Base-by-base conservation (phyloP, 768 basidiomycete genomes). In the Postia placenta region DNA sequence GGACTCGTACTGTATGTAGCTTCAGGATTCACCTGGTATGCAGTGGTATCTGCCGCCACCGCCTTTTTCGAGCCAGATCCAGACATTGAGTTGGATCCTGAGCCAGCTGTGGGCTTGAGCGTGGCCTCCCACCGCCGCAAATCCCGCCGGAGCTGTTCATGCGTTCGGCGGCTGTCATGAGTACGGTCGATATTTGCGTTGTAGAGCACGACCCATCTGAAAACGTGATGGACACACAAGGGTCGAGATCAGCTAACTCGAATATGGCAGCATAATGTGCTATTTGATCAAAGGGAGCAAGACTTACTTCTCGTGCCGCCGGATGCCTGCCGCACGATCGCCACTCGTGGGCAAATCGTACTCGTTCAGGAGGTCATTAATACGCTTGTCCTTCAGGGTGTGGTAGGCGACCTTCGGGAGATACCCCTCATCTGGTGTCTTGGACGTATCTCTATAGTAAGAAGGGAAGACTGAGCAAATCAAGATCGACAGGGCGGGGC, bases 141-240 rank as follows among this genome's bases (percentile, higher is more conserved):
- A 27, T 85, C 83, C 36, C 58, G 59, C 36, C 72, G 70, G 12
- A 87, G 70, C 28, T 75, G 74, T 1, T 60, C 51, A 47, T 69
- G 61, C 15, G 68, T 69, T 58, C 76, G 78, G 24, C 82, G 73
- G 39, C 73, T 67, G 15, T 55, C 42, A 1, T 54, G 44, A 17
- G 71, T 71, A 54, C 75, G 76, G 65, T 88, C 86, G 7, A 85
- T 69, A 60, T 87, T 88, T 24, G 84, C 78, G 52, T 88, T 88
- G 56, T 74, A 81, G 36, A 83, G 60, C 66, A 80, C 79, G 0
- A 84, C 73, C 83, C 84, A 88, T 53, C 85, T 87, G 46, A 15
- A n/a, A n/a, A n/a, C n/a, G n/a, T n/a, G n/a, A n/a, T n/a, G n/a
- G n/a, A n/a, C n/a, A n/a, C n/a, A n/a, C n/a, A n/a, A n/a, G n/a